A percentile compares a stretch with the other conserved stretches of the same genome.
phyloP scores from a whole-genome alignment of 75 land plant genomes.

The Cupressus sempervirens region DNA sequence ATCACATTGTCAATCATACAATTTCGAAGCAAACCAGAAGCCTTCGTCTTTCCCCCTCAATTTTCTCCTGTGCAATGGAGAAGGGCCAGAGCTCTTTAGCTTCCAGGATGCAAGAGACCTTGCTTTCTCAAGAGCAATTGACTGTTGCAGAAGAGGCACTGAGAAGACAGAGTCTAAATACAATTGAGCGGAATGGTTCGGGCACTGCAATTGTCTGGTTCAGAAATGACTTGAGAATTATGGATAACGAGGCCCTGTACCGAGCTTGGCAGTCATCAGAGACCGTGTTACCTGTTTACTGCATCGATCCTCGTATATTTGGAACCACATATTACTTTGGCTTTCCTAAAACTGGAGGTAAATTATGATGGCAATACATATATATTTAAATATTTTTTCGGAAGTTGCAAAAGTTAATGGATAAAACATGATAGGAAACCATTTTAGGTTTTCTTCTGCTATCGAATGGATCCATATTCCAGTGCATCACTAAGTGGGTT shows the following conservation, averaged over 20 bases:
- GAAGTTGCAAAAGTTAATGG: neutral
- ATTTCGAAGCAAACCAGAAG: neutral
- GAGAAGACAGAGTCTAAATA: constrained; percentile 24
- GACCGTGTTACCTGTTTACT: constrained; percentile 77
- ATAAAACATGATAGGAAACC: neutral
- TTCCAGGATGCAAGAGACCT: neutral
- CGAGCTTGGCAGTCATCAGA: constrained; percentile 78
- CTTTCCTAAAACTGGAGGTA: constrained; percentile 99
- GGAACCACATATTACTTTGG: constrained; percentile 68
- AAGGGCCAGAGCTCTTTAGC: neutral
- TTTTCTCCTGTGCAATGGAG: neutral
- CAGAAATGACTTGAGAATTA: constrained; percentile 81
- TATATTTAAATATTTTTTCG: neutral
- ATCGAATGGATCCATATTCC: neutral
- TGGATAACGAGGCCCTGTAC: constrained; percentile 82
- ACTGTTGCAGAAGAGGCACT: constrained; percentile 30
- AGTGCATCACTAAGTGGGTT: neutral
- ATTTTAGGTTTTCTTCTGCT: neutral
- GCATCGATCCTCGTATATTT: constrained; percentile 91
- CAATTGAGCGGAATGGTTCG: constrained; percentile 36
- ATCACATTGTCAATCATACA: neutral
- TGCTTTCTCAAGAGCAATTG: neutral
- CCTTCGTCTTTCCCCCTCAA: neutral
- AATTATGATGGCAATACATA: neutral
- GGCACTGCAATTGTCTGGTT: constrained; percentile 90